phyloP scores from a whole-genome alignment of 2,329 filamentous ascomycete species.

The Colletotrichum sojae region DNA sequence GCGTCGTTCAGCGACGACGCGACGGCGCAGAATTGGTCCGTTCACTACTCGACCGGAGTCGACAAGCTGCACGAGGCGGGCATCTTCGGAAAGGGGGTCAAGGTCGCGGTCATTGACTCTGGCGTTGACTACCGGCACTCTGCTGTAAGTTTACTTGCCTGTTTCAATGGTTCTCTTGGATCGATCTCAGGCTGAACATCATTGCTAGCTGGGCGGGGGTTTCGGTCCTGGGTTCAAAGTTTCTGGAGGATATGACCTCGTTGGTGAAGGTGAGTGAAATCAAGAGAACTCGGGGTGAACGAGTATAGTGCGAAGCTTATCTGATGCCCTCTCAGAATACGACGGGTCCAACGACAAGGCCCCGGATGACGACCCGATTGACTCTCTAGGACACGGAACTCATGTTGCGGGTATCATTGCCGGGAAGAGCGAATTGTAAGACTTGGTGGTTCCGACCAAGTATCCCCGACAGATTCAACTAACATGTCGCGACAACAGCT shows the following conservation, averaged over 20 bases:
- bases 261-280: slow-evolving; percentile 41
- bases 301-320: not conserved
- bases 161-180: not conserved
- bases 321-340: slow-evolving; percentile 1
- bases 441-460: not conserved
- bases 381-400: slow-evolving; percentile 44
- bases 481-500: not conserved
- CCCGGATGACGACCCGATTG: slow-evolving; percentile 45
- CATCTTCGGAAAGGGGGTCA: slow-evolving; percentile 41
- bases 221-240: slow-evolving; percentile 45
- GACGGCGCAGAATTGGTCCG: slow-evolving; percentile 49
- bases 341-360: slow-evolving; percentile 31
- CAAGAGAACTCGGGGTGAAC: not conserved
- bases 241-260: slow-evolving; percentile 44
- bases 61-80: slow-evolving; percentile 41
- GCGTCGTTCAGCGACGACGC: slow-evolving; percentile 43
- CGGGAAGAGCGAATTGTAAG: slow-evolving; percentile 41
- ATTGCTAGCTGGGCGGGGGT: slow-evolving; percentile 47
- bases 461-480: not conserved
- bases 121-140: slow-evolving; percentile 42
- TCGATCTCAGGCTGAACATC: not conserved
- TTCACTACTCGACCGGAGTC: slow-evolving; percentile 43
- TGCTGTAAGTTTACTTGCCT: slow-evolving; percentile 27
- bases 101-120: slow-evolving; percentile 42
- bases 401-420: slow-evolving; percentile 48